Conservation (phyloP, 805 yeast genomes). For the Metschnikowia amazonensis region DNA sequence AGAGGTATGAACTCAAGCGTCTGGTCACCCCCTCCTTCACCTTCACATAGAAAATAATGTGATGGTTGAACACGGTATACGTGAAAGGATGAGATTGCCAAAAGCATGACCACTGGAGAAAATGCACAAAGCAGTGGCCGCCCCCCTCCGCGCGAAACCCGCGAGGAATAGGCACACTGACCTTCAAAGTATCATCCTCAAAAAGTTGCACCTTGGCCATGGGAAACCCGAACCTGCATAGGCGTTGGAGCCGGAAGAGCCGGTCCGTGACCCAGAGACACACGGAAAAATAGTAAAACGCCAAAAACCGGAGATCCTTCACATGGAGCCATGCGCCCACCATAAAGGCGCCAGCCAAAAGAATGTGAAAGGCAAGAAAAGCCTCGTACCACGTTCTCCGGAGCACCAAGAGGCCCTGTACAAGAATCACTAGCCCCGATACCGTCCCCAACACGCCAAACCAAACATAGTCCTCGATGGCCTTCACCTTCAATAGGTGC, state of each 20-base stretch:
- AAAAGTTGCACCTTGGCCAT: conserved; percentile 42
- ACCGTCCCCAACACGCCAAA: conserved; percentile 40
- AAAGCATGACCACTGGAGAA: conserved; percentile 42
- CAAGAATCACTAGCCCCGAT: conserved; percentile 43
- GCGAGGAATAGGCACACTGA: conserved; percentile 48
- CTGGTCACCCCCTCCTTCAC: conserved; percentile 35
- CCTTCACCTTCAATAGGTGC: conserved; percentile 3
- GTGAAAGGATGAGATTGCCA: conserved; percentile 74
- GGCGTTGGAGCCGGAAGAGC: conserved; percentile 49
- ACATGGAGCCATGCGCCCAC: conserved; percentile 48
- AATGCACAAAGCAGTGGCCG: conserved; percentile 57
- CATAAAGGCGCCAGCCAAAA: conserved; percentile 37
- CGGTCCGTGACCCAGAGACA: conserved; percentile 30
- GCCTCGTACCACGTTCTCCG: conserved; percentile 47
- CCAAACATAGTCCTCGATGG: conserved; percentile 18
- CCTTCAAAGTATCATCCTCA: conserved; percentile 45
- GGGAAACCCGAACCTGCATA: conserved; percentile 58
- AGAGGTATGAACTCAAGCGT: conserved; percentile 20
- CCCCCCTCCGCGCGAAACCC: conserved; percentile 59
- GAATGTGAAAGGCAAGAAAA: conserved; percentile 32
- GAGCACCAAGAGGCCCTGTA: conserved; percentile 45
- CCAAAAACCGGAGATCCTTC: conserved; percentile 29
- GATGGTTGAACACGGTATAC: conserved; percentile 20
- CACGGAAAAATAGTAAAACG: conserved; percentile 15
- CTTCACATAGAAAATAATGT: conserved; percentile 26